Base-by-base conservation (phyloP, 805 yeast genomes). In the Saturnispora diversa region DNA sequence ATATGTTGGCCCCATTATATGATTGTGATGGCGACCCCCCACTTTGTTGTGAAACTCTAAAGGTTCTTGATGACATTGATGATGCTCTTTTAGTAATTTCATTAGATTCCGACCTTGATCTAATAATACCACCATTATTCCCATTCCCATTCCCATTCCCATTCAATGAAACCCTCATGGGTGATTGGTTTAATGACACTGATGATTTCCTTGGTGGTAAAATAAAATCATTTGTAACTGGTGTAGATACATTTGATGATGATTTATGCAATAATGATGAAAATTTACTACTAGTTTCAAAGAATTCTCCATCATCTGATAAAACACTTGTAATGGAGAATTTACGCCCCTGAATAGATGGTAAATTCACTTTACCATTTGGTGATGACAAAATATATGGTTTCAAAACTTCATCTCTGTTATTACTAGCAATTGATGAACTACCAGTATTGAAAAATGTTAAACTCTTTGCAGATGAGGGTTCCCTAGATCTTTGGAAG, bases 21-120 rank as follows among this genome's bases (percentile, higher is more conserved):
- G n/a, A n/a, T n/a, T n/a, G n/a, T n/a, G n/a, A n/a, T 17, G 17
- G n/a, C 19, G 37, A 35, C 13, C 20, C 39, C n/a, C 13, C 15
- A 20, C 16, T 39, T 36, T 50, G 54, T 8, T 58, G 51, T 39
- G 53, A 54, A 6, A 62, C 58, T 31, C 64, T 45, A 43, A 60
- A 60, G 3, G 62, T 59, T 43, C 64, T 44, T 28, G 51, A 55
- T 15, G 59, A 49, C 60, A 60, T 53, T 7, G 61, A 58, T 10
- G 44, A 50, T n/a, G 62, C 56, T 6, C 60, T 50, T 15, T 33
- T 31, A 1, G 32, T 16, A 11, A 16, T 23, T 11, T 24, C 28
- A 33, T 15, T 24, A 11, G 15, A 15, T 19, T 30, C 20, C 21
- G 24, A 9, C 13, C 15, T 15, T 9, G 40, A 25, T 29, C 20